Base-by-base conservation (phyloP, 352 stramenopile species). In the Globisporangium yorkense region DNA sequence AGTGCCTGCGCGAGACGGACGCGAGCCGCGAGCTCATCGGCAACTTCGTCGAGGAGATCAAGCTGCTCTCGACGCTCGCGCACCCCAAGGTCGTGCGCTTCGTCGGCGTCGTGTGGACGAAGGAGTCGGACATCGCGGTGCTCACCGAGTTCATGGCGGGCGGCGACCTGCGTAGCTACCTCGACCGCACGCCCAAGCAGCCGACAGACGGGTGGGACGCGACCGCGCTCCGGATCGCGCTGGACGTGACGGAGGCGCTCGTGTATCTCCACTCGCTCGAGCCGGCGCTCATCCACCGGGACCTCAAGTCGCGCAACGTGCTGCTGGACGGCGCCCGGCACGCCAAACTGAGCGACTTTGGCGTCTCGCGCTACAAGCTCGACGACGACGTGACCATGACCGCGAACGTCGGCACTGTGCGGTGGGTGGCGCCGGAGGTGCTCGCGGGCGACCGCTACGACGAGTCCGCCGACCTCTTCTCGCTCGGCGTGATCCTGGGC, bases 291-390 rank as follows among this genome's bases (percentile, higher is more conserved):
- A 92, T 96, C 63, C 84, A 93, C 62, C 80, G 83, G 27, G 81
- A 91, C 65, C 70, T 93, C 62, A 93, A 93, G 68, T 91, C 81
- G 15, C 80, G 80, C 50, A 93, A 93, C 62, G 77, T 93, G 61
- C 66, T 93, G 53, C 62, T 93, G 57, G 47, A 56, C 24, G 27
- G 12, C 9, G 48, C 50, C 16, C 33, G 49, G 47, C n/a, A 62
- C 39, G 55, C 45, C 3, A 61, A 61, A 13, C 35, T 61, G 45
- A 63, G 49, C 40, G 57, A 63, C 24, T 63, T 63, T 57, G 57
- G 57, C 31, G 33, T 53, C 7, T 57, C 57, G n/a, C 39, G 50
- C 13, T 43, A 33, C 20, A 55, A 54, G n/a, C 10, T 47, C 29
- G 59, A 66, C 43, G 59, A 70, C 15, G 55, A 59, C 15, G 29